Evolutionary conservation across 371 early-diverging fungal species (phyloP).

Genomic region (Blakeslea trispora): DNA sequence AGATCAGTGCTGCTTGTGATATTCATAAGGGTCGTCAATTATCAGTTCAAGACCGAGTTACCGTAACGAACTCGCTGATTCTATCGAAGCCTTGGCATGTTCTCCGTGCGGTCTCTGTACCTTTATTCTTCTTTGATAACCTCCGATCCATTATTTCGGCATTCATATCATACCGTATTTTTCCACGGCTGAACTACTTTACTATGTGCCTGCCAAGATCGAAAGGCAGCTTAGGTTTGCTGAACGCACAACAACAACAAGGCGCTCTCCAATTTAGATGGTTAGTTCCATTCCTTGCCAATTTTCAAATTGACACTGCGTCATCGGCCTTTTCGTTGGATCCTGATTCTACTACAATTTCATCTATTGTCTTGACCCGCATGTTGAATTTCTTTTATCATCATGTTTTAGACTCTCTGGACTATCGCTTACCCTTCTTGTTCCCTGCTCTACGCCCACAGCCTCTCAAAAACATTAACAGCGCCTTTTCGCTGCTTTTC

Average conservation of each 20-base stretch:
- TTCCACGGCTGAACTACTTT: background rate
- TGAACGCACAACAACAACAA: background rate
- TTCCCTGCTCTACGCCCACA: too few species aligned
- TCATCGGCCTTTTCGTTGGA: background rate
- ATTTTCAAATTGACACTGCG: background rate
- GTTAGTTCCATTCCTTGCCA: background rate
- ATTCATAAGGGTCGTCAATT: slow-evolving; percentile 9
- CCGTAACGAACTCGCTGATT: slow-evolving; percentile 18
- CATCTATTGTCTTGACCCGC: background rate
- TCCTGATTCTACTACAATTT: background rate
- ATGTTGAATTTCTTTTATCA: too few species aligned
- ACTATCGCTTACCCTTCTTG: too few species aligned
- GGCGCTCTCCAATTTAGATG: background rate
- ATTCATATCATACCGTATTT: slow-evolving; percentile 9
- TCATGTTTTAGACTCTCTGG: too few species aligned
- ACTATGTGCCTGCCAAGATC: background rate
- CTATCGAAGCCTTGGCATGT: slow-evolving; percentile 29
- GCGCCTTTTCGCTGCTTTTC: too few species aligned
- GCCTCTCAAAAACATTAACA: too few species aligned
- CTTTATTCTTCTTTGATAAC: background rate
- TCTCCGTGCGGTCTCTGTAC: slow-evolving; percentile 5
- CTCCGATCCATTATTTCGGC: background rate
- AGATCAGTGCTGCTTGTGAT: slow-evolving; percentile 1
- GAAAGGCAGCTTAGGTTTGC: slow-evolving; percentile 8
- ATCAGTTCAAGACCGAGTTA: slow-evolving; percentile 19